Evolutionary conservation across 2,329 filamentous ascomycete genomes (phyloP).

Genomic region (Aaosphaeria arxii): DNA sequence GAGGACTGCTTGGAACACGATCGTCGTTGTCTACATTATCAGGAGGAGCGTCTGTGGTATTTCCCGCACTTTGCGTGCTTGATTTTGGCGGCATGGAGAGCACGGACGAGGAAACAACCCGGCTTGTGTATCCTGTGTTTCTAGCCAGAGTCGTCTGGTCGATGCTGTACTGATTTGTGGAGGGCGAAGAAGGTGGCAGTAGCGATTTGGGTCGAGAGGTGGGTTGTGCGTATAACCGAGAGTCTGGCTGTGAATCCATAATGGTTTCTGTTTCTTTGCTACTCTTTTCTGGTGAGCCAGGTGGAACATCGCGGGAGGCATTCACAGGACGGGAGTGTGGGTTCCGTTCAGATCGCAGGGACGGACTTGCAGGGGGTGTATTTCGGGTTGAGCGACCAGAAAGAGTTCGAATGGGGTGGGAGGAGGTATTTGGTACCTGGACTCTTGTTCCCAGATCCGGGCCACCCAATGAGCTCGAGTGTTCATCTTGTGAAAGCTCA

Average conservation of each 20-base stretch:
- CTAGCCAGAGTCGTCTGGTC: conserved; percentile 31
- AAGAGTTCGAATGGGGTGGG: conserved; percentile 26
- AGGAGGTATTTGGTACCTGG: conserved; percentile 38
- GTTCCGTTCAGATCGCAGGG: conserved; percentile 18
- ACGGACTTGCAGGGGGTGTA: conserved; percentile 14
- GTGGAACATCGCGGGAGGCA: too few relatives aligned
- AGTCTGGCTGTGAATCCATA: conserved; percentile 45
- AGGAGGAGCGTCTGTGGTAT: neutral
- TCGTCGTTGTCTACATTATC: conserved; percentile 17
- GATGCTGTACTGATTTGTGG: conserved; percentile 32
- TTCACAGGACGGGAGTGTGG: too few relatives aligned
- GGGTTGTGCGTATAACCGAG: conserved; percentile 19
- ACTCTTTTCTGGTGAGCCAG: conserved; percentile 7
- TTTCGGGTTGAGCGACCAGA: conserved; percentile 16
- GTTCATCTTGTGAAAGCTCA: conserved; percentile 22
- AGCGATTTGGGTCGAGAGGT: conserved; percentile 23
- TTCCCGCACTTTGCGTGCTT: conserved; percentile 9
- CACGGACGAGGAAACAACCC: conserved; percentile 29
- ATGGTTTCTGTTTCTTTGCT: conserved; percentile 40
- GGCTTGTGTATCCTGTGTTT: conserved; percentile 28
- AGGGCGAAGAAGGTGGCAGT: conserved; percentile 37
- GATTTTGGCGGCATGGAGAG: conserved; percentile 25
- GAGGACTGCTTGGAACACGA: conserved; percentile 37
- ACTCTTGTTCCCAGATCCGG: conserved; percentile 11
- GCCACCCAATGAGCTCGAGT: conserved; percentile 8